Base-by-base conservation (phyloP, 352 stramenopile genomes). In the Aphanomyces cochlioides region DNA sequence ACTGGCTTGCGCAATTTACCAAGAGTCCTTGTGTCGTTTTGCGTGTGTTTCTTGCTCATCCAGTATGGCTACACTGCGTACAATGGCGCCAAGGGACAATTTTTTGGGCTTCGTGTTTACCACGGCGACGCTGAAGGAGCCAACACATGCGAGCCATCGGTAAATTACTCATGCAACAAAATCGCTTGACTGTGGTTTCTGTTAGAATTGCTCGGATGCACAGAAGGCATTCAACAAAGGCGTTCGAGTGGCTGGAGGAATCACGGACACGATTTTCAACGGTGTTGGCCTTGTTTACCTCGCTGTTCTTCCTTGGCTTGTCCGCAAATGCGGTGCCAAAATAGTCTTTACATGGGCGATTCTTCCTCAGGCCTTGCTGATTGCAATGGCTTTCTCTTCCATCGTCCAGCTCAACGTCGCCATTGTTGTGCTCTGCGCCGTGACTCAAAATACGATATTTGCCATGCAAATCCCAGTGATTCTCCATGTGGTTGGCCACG, bases 391-490 rank as follows among this genome's bases (percentile, higher is more conserved):
- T 10, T 88, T 79, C 71, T 78, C 69, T 6, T 77, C 80, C 45
- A 81, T 54, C 59, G 70, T 12, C 77, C 73, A 68, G 68, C 66
- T 17, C 58, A 68, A 34, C 71, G 67, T 88, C 28, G 28, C 75
- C 40, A 80, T 88, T 54, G 80, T 90, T 34, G 59, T 82, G 37
- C 47, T 80, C 21, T 86, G 77, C 39, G 73, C 79, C 36, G 79
- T 19, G 53, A 75, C 56, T 3, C 69, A 77, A 10, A 76, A 81
- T 40, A 81, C 78, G 7, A 70, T 83, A 54, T 89, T 90, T 47
- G 77, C 85, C 5, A 76, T 92, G 60, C 80, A 90, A 38, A 84
- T 93, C 15, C 85, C 83, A 3, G 69, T 92, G 13, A 87, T 90
- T 57, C 69, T 90, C 7, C 79, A 90, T 56, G 76, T 88, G 13